These are phyloP conservation scores for Dalechampia spathulata DNA, from an alignment of 441 rosid genomes.

Conservation along the genomic window DNA sequence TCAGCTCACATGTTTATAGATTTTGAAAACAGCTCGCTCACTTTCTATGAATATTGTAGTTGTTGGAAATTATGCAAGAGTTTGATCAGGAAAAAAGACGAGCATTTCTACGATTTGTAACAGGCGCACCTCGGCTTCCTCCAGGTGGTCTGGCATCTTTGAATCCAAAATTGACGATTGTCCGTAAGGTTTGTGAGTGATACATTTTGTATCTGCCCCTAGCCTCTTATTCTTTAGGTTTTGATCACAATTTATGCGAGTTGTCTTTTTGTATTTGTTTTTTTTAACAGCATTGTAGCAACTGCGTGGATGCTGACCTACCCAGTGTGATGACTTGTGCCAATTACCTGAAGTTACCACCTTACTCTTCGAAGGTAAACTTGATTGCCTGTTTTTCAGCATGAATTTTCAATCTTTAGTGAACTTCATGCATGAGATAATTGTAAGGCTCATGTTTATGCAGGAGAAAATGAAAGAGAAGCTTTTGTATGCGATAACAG, in stretches of 20 bases:
- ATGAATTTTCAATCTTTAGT: background rate
- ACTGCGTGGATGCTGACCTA: constrained; percentile 61
- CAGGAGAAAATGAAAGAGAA: constrained; percentile 98
- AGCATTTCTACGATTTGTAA: constrained; percentile 90
- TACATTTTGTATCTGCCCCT: background rate
- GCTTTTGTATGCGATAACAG: constrained; percentile 82
- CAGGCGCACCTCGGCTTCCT: constrained; percentile 96
- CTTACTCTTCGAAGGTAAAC: constrained; percentile 82
- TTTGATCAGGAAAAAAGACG: constrained; percentile 54
- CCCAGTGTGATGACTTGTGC: constrained; percentile 99
- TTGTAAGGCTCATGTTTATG: constrained; percentile 10
- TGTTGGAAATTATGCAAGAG: constrained; percentile 73
- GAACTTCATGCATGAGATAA: background rate
- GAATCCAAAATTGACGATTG: constrained; percentile 88
- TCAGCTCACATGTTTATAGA: constrained; percentile 2
- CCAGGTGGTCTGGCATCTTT: constrained; percentile 92
- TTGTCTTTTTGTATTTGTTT: constrained; percentile 1
- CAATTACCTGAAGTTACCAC: constrained; percentile 91
- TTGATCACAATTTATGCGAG: background rate
- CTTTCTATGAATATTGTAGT: constrained; percentile 35
- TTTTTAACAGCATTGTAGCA: constrained; percentile 61
- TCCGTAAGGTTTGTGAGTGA: constrained; percentile 58
- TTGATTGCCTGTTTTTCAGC: constrained; percentile 10
- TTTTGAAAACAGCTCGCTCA: constrained; percentile 2
- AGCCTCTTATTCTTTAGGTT: background rate